Conservation (phyloP, 1,139 yeast genomes). For the Saccharomycopsis crataegensis region DNA sequence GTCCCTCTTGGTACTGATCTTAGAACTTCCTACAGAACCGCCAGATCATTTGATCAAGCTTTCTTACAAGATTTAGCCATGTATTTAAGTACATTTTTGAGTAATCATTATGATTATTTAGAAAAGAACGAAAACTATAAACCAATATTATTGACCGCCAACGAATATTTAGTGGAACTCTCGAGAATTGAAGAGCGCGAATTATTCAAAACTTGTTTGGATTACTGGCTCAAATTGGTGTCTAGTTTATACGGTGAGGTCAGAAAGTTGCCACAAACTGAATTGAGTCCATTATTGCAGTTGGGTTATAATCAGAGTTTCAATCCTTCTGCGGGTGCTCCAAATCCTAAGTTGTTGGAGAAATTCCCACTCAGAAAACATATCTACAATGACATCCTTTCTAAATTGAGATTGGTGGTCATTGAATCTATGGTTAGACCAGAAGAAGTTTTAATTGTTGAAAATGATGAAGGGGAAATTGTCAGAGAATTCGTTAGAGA, state of each 20-base stretch:
- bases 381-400: conserved; percentile 64
- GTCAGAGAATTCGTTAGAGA: conserved; percentile 96
- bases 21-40: conserved; percentile 62
- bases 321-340: conserved; percentile 58
- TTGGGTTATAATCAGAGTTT: conserved; percentile 49
- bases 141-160: conserved; percentile 62
- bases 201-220: conserved; percentile 88
- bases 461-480: conserved; percentile 98
- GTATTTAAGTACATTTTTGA: conserved; percentile 79
- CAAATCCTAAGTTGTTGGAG: conserved; percentile 71
- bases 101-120: conserved; percentile 66
- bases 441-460: conserved; percentile 93
- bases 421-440: conserved; percentile 98
- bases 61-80: conserved; percentile 93
- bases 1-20: conserved; percentile 74
- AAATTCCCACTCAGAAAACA: conserved; percentile 82
- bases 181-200: conserved; percentile 94
- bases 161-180: conserved; percentile 73
- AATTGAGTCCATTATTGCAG: conserved; percentile 70
- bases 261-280: conserved; percentile 66
- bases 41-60: conserved; percentile 82
- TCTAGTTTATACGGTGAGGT: conserved; percentile 77
- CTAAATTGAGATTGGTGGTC: conserved; percentile 79
- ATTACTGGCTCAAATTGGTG: conserved; percentile 87
- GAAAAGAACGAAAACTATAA: conserved; percentile 54